These are phyloP conservation scores for Mycena floridula DNA, from an alignment of 768 basidiomycete species.

Conservation along the genomic window DNA sequence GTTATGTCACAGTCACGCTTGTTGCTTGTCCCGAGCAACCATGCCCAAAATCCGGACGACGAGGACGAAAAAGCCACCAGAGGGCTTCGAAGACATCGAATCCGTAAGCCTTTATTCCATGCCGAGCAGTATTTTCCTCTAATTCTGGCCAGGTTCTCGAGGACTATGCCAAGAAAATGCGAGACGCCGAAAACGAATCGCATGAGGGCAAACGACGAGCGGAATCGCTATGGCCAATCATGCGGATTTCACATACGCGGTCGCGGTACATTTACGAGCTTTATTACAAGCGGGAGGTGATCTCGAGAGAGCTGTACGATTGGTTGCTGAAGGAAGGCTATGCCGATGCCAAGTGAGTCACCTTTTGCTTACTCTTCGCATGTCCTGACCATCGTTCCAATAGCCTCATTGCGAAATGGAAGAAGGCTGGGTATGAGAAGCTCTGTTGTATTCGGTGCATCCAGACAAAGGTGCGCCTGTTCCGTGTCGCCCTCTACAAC, in stretches of 20 bases:
- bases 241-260: constrained; percentile 95
- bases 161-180: constrained; percentile 98
- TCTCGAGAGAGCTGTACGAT: constrained; percentile 89
- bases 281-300: constrained; percentile 97
- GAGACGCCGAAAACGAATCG: constrained; percentile 96
- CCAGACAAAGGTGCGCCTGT: constrained; percentile 65
- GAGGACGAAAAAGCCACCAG: constrained; percentile 90
- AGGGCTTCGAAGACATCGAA: constrained; percentile 94
- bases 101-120: constrained; percentile 37
- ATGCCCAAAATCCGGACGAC: constrained; percentile 96
- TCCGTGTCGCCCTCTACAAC: background rate
- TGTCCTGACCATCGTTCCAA: background rate
- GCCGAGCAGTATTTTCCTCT: background rate
- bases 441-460: constrained; percentile 96
- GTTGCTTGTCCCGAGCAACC: no score
- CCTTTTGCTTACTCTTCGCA: background rate
- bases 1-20: no score
- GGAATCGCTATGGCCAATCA: constrained; percentile 94
- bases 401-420: constrained; percentile 93
- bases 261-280: constrained; percentile 97
- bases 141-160: constrained; percentile 71
- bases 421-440: constrained; percentile 97
- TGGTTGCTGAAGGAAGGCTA: constrained; percentile 98
- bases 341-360: constrained; percentile 89
- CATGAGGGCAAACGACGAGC: constrained; percentile 97